These are phyloP conservation scores for Pseudophaeomoniella oleicola DNA, from an alignment of 2,329 filamentous ascomycete genomes.

Conservation along the genomic window DNA sequence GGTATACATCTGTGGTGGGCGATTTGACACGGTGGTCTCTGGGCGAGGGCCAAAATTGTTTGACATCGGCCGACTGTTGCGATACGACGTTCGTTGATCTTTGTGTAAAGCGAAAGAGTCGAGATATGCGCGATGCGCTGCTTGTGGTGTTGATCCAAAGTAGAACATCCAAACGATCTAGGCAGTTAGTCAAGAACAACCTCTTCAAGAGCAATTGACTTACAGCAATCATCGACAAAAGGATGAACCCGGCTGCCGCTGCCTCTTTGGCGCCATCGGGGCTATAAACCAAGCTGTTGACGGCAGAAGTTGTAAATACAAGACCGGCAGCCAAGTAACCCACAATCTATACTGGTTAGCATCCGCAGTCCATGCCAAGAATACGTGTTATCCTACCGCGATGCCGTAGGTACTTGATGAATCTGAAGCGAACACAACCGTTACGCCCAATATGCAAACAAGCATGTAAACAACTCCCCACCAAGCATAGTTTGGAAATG, in stretches of 20 bases:
- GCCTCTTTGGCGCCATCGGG: conserved; percentile 63
- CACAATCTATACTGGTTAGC: conserved; percentile 44
- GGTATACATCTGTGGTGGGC: conserved; percentile 91
- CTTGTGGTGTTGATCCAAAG: conserved; percentile 83
- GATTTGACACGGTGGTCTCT: conserved; percentile 64
- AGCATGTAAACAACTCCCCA: conserved; percentile 81
- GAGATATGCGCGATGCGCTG: conserved; percentile 74
- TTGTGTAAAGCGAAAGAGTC: conserved; percentile 94
- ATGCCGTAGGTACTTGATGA: conserved; percentile 79
- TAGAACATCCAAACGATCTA: conserved; percentile 98
- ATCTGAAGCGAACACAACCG: conserved; percentile 71
- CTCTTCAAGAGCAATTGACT: conserved; percentile 19
- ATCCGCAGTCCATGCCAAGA: conserved; percentile 1
- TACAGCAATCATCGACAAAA: conserved; percentile 86
- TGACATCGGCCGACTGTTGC: conserved; percentile 55
- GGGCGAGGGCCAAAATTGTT: conserved; percentile 58
- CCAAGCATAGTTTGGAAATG: conserved; percentile 80
- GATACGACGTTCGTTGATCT: conserved; percentile 47
- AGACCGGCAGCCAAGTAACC: conserved; percentile 74
- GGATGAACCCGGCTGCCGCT: conserved; percentile 80
- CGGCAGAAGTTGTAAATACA: conserved; percentile 70
- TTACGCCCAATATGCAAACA: conserved; percentile 65
- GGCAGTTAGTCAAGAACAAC: not conserved
- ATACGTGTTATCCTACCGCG: conserved; percentile 39
- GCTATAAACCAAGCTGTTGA: conserved; percentile 75